These are phyloP conservation scores for Fraxinus sp. DNA, from an alignment of 305 asterid genomes.

Conservation along the genomic window DNA sequence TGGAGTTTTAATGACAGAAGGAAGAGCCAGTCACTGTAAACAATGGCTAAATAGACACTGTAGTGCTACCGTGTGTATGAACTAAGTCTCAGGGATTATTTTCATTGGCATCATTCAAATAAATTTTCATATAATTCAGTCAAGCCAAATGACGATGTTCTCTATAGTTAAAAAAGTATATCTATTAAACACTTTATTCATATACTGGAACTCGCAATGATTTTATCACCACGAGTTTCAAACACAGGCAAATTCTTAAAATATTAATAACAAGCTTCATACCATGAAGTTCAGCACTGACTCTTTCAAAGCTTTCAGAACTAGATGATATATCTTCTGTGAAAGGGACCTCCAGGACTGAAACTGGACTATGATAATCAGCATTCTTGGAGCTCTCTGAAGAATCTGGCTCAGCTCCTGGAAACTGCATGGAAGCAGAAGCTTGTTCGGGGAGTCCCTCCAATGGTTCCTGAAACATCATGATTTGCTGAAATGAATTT, in stretches of 20 bases:
- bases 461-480: constrained; percentile 38
- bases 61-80: not conserved
- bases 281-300: constrained; percentile 60
- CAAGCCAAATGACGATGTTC: not conserved
- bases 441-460: constrained; percentile 29
- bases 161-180: not conserved
- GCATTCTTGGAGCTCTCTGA: constrained; percentile 53
- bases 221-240: not conserved
- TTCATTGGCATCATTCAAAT: not conserved
- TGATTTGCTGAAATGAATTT: not conserved
- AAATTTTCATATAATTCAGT: not conserved
- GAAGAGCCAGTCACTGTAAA: not conserved
- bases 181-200: not conserved
- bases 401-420: constrained; percentile 46
- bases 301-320: constrained; percentile 50
- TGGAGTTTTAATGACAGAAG: not conserved
- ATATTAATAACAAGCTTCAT: constrained; percentile 16
- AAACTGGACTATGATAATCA: constrained; percentile 59
- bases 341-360: constrained; percentile 47
- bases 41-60: not conserved
- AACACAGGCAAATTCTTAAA: not conserved
- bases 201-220: constrained; percentile 3
- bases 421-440: constrained; percentile 29
- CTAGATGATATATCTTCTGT: constrained; percentile 45
- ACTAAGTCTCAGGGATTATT: not conserved